phyloP scores from a whole-genome alignment of 2,329 filamentous ascomycete species.

The Cladosporium sp. region DNA sequence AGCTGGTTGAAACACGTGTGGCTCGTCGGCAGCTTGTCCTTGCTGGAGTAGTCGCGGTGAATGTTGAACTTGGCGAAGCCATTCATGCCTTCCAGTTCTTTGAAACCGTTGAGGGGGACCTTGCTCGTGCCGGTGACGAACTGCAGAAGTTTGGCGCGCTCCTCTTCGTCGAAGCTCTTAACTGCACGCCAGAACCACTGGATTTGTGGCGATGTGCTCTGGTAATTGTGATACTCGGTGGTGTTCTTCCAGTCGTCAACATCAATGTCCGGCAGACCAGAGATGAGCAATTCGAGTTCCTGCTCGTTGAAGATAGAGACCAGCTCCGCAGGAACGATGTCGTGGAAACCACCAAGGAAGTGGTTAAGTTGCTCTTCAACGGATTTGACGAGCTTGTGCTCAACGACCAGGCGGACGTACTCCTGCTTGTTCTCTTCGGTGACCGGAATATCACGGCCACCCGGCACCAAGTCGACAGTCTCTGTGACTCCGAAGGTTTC shows the following conservation, averaged over 20 bases:
- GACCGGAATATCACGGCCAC: constrained; percentile 86
- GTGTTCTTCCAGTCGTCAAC: constrained; percentile 99
- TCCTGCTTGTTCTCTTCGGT: constrained; percentile 99
- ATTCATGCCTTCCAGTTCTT: constrained; percentile 99
- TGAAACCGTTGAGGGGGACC: constrained; percentile 96
- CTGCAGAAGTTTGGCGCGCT: constrained; percentile 91
- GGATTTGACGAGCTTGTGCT: constrained; percentile 86
- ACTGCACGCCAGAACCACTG: constrained; percentile 99
- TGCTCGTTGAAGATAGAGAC: constrained; percentile 99
- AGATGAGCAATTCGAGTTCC: constrained; percentile 93
- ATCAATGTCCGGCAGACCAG: constrained; percentile 93
- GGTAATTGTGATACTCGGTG: constrained; percentile 98
- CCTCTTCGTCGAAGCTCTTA: constrained; percentile 96
- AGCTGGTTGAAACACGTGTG: constrained; percentile 99
- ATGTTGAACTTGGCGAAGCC: constrained; percentile 98
- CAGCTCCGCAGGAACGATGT: constrained; percentile 90
- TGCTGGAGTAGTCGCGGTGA: constrained; percentile 94
- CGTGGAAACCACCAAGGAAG: constrained; percentile 83
- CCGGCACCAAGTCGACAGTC: constrained; percentile 77
- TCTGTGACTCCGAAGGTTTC: constrained; percentile 89
- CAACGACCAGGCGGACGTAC: constrained; percentile 89
- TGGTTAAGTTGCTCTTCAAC: constrained; percentile 92
- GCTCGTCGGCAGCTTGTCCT: constrained; percentile 89
- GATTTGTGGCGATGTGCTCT: constrained; percentile 86
- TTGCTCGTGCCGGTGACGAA: constrained; percentile 98